Base-by-base conservation (phyloP, 2,329 filamentous ascomycete genomes). In the Pseudogymnoascus sp. region DNA sequence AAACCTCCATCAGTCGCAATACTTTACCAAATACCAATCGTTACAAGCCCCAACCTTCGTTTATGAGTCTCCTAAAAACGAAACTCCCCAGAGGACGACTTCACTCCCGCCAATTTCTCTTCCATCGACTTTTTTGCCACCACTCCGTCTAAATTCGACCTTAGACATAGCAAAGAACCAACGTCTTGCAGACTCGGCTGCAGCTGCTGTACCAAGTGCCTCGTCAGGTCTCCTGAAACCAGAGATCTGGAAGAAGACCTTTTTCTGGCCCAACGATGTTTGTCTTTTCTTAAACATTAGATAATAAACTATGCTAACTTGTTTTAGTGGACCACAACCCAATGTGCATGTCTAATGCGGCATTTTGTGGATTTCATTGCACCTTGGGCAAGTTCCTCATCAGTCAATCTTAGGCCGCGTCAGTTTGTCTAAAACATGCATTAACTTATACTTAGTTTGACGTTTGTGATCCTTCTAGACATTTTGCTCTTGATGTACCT, bases 401-500 rank as follows among this genome's bases (percentile, higher is more conserved):
- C 10, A 2, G 23, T 47, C 5, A 47, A 16, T 47, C 18, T 23
- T 23, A 7, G 11, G 18, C 42, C 2, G 42, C 42, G 18, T 47
- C 2, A 14, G 5, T 23, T 10, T 23, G 42, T 47, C 42, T 23
- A 47, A 23, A 47, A 47, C 18, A 47, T 47, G 18, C 18, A 23
- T 3, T 47, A 47, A 47, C 42, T 47, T 47, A 23, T 29, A 47
- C 37, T 10, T 31, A 62, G 60, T 62, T 62, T 47, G 61, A 62
- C 23, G 23, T 62, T 36, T 51, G 39, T 34, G 61, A 62, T 66
- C 60, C 57, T 63, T 65, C 66, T 62, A 72, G 69, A 16, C 81
- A 82, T 64, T 85, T 86, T 67, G 78, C 79, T 60, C 74, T 77
- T 0, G 73, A 80, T 5, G 81, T 85, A 0, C 82, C 83, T 0